These are phyloP conservation scores for Scutellaria galericulata DNA, from an alignment of 257 asterid genomes.

Conservation along the genomic window DNA sequence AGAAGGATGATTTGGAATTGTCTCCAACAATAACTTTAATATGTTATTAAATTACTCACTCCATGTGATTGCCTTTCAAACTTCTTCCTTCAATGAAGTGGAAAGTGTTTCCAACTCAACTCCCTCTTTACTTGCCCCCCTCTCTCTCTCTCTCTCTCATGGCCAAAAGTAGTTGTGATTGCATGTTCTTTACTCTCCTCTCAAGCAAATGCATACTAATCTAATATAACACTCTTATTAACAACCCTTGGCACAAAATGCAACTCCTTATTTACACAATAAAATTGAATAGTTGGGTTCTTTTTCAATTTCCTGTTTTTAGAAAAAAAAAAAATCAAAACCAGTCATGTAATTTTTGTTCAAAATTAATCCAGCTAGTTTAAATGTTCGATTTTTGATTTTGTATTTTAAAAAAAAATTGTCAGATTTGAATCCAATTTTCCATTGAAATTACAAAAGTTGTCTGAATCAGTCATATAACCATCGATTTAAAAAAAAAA, in stretches of 20 bases:
- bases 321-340: no score
- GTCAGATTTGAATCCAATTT: no score
- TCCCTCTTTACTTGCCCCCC: constrained; percentile 50
- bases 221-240: not conserved
- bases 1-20: constrained; percentile 57
- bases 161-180: constrained; percentile 47
- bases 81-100: constrained; percentile 58
- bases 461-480: no score
- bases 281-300: no score
- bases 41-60: constrained; percentile 35
- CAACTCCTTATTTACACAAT: not conserved
- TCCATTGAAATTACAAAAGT: no score
- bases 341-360: no score
- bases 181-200: constrained; percentile 73
- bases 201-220: constrained; percentile 50
- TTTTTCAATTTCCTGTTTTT: no score
- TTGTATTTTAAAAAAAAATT: no score
- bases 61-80: constrained; percentile 65
- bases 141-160: constrained; percentile 31
- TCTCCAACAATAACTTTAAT: constrained; percentile 32
- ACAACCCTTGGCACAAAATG: not conserved
- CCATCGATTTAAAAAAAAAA: no score
- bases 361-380: no score
- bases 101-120: constrained; percentile 66
- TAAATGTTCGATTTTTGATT: no score